These are phyloP conservation scores for Lentinula edodes DNA, from an alignment of 768 basidiomycete genomes.

Conservation along the genomic window DNA sequence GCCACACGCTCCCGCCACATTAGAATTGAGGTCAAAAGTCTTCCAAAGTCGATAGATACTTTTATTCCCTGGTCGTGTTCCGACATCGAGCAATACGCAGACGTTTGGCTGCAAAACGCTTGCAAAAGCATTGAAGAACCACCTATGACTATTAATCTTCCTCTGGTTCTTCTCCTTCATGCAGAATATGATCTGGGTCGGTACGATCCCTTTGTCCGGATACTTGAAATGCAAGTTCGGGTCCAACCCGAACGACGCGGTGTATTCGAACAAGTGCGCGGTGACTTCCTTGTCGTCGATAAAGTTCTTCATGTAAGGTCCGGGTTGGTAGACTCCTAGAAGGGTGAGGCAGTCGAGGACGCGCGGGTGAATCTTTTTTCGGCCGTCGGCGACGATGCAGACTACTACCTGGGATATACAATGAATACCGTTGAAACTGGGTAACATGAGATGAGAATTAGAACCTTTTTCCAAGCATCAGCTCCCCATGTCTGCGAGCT, in stretches of 20 bases:
- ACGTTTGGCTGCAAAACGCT: conserved; percentile 87
- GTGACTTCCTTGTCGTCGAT: conserved; percentile 69
- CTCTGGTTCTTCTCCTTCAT: conserved; percentile 93
- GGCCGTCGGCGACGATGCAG: conserved; percentile 87
- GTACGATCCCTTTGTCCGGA: conserved; percentile 89
- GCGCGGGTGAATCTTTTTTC: conserved; percentile 75
- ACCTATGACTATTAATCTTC: conserved; percentile 95
- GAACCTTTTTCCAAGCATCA: conserved; percentile 93
- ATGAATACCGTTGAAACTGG: neutral
- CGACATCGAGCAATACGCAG: conserved; percentile 90
- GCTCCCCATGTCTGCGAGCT: conserved; percentile 94
- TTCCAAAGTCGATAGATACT: conserved; percentile 96
- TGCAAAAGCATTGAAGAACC: conserved; percentile 96
- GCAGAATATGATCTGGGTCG: conserved; percentile 90
- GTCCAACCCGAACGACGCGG: conserved; percentile 74
- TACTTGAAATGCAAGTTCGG: conserved; percentile 79
- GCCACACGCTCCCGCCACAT: conserved; percentile 95
- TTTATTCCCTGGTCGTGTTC: conserved; percentile 83
- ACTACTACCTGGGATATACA: conserved; percentile 65
- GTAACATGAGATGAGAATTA: neutral
- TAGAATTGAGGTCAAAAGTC: conserved; percentile 86
- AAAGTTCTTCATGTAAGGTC: conserved; percentile 49
- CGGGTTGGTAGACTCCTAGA: conserved; percentile 83
- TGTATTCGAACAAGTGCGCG: conserved; percentile 77
- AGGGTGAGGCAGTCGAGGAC: conserved; percentile 87